Base-by-base conservation (phyloP, 768 basidiomycete species). In the Pholiota molesta region DNA sequence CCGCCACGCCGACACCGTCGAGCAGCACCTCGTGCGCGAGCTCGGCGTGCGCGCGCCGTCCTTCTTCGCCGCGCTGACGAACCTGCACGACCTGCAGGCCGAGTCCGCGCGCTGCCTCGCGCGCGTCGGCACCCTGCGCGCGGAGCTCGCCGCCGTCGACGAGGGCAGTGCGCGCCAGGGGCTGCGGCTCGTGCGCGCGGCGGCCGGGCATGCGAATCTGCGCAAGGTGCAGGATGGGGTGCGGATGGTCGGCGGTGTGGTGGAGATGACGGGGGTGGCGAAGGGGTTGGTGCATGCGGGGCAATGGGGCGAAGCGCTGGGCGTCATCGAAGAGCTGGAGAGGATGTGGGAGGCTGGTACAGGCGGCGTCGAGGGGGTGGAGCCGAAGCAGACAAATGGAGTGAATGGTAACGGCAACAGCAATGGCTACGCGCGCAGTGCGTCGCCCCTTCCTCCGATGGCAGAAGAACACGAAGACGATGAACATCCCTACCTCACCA, bases 31-130 rank as follows among this genome's bases (percentile, higher is more conserved):
- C 59, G 86, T 96, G 4, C 88, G 88, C 62, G 97, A 99, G 75
- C 96, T 99, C 49, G 91, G 91, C 9, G 79, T 91, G 10, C 90
- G 97, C 14, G 94, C 95, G 0, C 85, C 92, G 0, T 94, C 95
- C 1, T 99, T 99, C 83, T 99, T 99, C 69, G 90, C 96, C 5
- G 97, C 97, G 7, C 85, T 99, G 39, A 86, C 94, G 7, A 99
- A 99, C 73, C 81, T 99, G 8, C 92, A 97, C 69, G 91, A 94
- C 64, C 84, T 99, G 11, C 94, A 95, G 70, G 85, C 91, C 5
- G 94, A 97, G 71, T 96, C 95, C 0, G 85, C 90, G 52, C 83
- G 87, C 52, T 96, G 95, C 69, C 81, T 99, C 6, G 76, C 81
- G 47, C 87, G 91, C 51, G 92, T 98, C 62, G 78, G 83, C 8